phyloP scores from a whole-genome alignment of 257 asterid species.

The Capsicum chinense region DNA sequence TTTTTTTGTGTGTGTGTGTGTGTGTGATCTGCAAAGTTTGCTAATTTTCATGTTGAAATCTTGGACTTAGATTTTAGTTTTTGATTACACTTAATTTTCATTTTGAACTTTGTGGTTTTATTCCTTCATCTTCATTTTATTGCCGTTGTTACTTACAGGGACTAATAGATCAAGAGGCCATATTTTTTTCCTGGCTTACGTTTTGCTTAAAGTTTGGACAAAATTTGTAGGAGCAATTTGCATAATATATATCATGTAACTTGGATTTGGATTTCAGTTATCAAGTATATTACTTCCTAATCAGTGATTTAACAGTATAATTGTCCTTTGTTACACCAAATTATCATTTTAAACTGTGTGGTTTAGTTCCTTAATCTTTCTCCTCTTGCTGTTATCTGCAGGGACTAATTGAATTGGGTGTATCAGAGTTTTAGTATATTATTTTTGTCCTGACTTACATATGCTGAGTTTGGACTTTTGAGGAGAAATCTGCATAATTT shows the following conservation, averaged over 20 bases:
- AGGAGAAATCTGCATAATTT: slow-evolving; percentile 32
- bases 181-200: slow-evolving; percentile 21
- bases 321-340: not conserved
- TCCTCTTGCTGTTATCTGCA: slow-evolving; percentile 35
- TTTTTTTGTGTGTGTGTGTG: not conserved
- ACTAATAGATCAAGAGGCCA: slow-evolving; percentile 36
- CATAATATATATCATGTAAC: slow-evolving; percentile 27
- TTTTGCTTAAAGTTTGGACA: slow-evolving; percentile 24
- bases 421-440: slow-evolving; percentile 31
- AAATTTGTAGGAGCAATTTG: slow-evolving; percentile 31
- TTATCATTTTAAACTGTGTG: not conserved
- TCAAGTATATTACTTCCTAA: not conserved
- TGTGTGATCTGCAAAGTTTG: slow-evolving; percentile 33
- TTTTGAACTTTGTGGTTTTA: slow-evolving; percentile 20
- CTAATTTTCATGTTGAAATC: not conserved
- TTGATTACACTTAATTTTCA: not conserved
- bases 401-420: slow-evolving; percentile 50
- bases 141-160: slow-evolving; percentile 37
- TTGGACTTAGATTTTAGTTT: slow-evolving; percentile 15
- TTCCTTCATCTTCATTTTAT: slow-evolving; percentile 26
- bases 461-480: slow-evolving; percentile 23
- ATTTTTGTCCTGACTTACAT: not conserved
- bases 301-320: not conserved
- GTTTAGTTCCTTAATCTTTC: slow-evolving; percentile 29
- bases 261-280: slow-evolving; percentile 26